These are phyloP conservation scores for Mycena maculata DNA, from an alignment of 768 basidiomycete species.

Conservation along the genomic window DNA sequence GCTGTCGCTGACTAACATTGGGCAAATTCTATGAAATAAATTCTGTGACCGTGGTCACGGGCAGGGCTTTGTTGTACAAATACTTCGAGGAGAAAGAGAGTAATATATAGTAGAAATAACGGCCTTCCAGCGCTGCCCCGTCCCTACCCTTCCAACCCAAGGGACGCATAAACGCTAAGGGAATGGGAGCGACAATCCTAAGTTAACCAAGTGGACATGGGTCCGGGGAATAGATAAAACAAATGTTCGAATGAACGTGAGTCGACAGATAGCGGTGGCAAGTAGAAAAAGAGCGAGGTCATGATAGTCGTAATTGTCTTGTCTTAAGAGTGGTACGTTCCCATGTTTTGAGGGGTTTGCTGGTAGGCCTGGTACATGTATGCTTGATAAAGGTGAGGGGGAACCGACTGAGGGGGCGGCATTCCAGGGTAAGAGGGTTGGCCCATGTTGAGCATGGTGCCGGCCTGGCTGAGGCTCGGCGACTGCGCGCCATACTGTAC, in stretches of 20 bases:
- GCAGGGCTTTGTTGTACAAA: slow-evolving; percentile 61
- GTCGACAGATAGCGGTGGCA: slow-evolving; percentile 28
- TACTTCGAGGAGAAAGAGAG: slow-evolving; percentile 45
- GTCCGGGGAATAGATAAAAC: slow-evolving; percentile 30
- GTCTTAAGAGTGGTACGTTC: slow-evolving; percentile 75
- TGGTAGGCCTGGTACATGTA: slow-evolving; percentile 91
- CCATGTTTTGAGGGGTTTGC: slow-evolving; percentile 82
- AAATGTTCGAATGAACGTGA: slow-evolving; percentile 31
- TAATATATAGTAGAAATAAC: slow-evolving; percentile 48
- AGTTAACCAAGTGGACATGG: slow-evolving; percentile 29
- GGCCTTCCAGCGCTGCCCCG: slow-evolving; percentile 50
- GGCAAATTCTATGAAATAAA: slow-evolving; percentile 30
- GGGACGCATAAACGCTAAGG: not conserved
- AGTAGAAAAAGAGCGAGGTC: slow-evolving; percentile 45
- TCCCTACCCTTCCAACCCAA: slow-evolving; percentile 26
- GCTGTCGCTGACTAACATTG: not conserved
- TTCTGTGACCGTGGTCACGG: slow-evolving; percentile 34
- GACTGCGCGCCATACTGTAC: slow-evolving; percentile 71
- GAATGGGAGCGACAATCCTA: slow-evolving; percentile 32
- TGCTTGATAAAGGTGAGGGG: slow-evolving; percentile 78
- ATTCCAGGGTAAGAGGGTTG: slow-evolving; percentile 74
- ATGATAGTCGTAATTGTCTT: slow-evolving; percentile 40
- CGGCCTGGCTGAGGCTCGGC: slow-evolving; percentile 67
- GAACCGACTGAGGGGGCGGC: slow-evolving; percentile 67
- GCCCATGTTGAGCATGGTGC: slow-evolving; percentile 70